Evolutionary conservation across 768 basidiomycete species (phyloP).

Genomic region (Mycena amicta): DNA sequence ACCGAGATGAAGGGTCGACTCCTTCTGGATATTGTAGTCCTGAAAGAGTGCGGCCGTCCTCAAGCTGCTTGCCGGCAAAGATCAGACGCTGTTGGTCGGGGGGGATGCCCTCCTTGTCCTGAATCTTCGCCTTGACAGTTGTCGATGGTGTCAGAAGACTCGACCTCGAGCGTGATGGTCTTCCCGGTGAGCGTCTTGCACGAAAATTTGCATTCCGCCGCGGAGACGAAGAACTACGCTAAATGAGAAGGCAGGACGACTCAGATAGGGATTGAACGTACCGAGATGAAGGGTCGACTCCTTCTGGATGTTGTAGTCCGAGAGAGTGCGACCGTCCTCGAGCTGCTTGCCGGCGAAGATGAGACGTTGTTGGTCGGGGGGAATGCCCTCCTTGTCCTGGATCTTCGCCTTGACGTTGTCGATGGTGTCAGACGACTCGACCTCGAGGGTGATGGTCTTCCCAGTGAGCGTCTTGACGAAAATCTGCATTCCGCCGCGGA

Average conservation of each 20-base stretch:
- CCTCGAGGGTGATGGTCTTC: constrained; percentile 91
- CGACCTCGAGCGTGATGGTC: constrained; percentile 92
- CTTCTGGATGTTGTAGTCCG: too few relatives aligned
- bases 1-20: constrained; percentile 77
- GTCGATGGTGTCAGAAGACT: constrained; percentile 92
- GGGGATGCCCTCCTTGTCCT: constrained; percentile 83
- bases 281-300: too few relatives aligned
- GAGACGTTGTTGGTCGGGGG: too few relatives aligned
- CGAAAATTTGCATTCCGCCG: constrained; percentile 91
- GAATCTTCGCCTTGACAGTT: constrained; percentile 85
- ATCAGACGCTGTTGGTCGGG: constrained; percentile 89
- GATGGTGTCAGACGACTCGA: constrained; percentile 85
- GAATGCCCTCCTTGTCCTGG: constrained; percentile 91
- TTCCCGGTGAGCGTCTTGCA: constrained; percentile 88
- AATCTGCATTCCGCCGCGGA: constrained; percentile 90
- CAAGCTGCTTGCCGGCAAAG: constrained; percentile 93
- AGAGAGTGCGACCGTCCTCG: too few relatives aligned
- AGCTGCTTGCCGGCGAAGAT: too few relatives aligned
- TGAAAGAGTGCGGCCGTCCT: constrained; percentile 91
- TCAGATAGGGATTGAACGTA: constrained; percentile 85
- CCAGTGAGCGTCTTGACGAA: constrained; percentile 84
- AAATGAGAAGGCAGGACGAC: constrained; percentile 90
- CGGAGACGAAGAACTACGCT: constrained; percentile 83
- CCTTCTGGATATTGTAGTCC: constrained; percentile 83
- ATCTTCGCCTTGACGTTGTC: constrained; percentile 92